Conservation (phyloP, 495 filamentous ascomycete genomes). For the Trichocladium antarcticum region DNA sequence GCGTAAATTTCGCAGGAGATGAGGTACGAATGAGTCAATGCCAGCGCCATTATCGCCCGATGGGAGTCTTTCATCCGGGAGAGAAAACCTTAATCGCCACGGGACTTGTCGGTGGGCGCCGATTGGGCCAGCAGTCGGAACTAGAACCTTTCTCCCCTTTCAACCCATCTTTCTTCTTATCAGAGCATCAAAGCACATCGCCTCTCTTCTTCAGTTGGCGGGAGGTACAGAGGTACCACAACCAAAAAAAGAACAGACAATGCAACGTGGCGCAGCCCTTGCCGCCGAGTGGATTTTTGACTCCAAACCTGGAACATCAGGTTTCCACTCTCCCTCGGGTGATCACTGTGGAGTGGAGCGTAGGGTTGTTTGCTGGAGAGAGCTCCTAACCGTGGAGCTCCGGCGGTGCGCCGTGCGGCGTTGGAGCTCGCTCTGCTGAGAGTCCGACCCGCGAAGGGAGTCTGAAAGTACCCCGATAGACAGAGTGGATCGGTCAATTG, state of each 20-base stretch:
- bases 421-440: not conserved
- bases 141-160: not conserved
- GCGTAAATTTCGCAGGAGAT: slow-evolving; percentile 1
- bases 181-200: no score
- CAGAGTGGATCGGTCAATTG: no score
- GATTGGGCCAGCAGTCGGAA: not conserved
- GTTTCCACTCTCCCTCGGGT: not conserved
- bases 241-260: not conserved
- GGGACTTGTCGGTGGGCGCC: not conserved
- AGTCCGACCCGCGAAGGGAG: no score
- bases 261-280: not conserved
- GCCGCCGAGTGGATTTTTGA: slow-evolving; percentile 4
- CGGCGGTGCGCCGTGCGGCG: slow-evolving; percentile 1
- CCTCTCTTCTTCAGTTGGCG: no score
- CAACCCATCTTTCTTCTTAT: not conserved
- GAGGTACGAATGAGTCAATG: slow-evolving; percentile 10
- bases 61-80: not conserved
- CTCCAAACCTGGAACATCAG: not conserved
- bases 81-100: not conserved
- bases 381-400: slow-evolving; percentile 6
- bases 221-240: no score
- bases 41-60: not conserved
- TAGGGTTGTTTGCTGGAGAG: not conserved
- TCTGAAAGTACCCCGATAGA: no score
- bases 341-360: slow-evolving; percentile 1